Conservation (phyloP, 306 rosid genomes). For the Pueraria montana region DNA sequence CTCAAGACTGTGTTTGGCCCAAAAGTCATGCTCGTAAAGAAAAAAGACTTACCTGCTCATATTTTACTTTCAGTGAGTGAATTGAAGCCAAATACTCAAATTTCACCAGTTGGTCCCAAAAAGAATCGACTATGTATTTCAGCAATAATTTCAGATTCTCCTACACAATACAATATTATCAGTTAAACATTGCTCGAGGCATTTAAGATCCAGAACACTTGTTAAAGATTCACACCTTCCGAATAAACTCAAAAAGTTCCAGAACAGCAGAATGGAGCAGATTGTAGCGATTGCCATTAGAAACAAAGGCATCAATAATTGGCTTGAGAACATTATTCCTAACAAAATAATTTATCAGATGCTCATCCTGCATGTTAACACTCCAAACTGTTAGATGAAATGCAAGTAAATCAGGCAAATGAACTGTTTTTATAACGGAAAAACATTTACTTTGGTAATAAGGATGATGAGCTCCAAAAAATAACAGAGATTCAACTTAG, state of each 20-base stretch:
- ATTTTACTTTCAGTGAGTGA: constrained; percentile 78
- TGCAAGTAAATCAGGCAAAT: constrained; percentile 15
- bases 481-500: background rate
- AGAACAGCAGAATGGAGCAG: constrained; percentile 91
- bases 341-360: constrained; percentile 76
- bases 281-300: constrained; percentile 95
- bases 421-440: constrained; percentile 1
- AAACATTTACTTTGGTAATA: background rate
- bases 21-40: background rate
- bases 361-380: constrained; percentile 88
- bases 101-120: constrained; percentile 82
- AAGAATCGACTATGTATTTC: constrained; percentile 79
- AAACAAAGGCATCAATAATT: constrained; percentile 78
- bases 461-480: constrained; percentile 31
- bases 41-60: constrained; percentile 81
- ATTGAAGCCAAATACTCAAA: constrained; percentile 76
- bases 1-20: constrained; percentile 35
- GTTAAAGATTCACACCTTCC: constrained; percentile 67
- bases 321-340: constrained; percentile 88
- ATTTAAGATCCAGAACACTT: constrained; percentile 42
- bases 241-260: constrained; percentile 88
- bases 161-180: constrained; percentile 57
- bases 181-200: constrained; percentile 25
- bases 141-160: constrained; percentile 78
- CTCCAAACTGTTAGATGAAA: constrained; percentile 40